These are phyloP conservation scores for Ambrosia hybrid DNA, from an alignment of 140 eudicot genomes.

Conservation along the genomic window DNA sequence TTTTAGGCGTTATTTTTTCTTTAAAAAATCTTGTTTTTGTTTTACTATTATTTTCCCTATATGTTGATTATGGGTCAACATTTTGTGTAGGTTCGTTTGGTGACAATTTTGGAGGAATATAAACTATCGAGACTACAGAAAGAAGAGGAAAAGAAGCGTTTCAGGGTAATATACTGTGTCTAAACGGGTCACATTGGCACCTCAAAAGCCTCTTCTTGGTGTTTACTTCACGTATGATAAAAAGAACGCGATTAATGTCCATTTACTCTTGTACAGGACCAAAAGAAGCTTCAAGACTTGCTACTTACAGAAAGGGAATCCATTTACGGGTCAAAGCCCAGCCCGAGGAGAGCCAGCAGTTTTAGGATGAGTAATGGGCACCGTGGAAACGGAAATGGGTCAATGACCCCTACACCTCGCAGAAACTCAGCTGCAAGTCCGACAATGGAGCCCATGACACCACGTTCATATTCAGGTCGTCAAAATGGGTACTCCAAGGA, in stretches of 20 bases:
- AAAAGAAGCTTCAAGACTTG: slow-evolving; percentile 80
- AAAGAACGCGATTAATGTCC: slow-evolving; percentile 9
- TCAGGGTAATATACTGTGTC: slow-evolving; percentile 45
- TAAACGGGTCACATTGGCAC: neutral
- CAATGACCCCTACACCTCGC: slow-evolving; percentile 72
- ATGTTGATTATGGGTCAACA: slow-evolving; percentile 1
- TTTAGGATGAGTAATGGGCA: slow-evolving; percentile 65
- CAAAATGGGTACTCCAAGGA: slow-evolving; percentile 77
- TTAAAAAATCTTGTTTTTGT: slow-evolving; percentile 4
- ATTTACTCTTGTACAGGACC: slow-evolving; percentile 49
- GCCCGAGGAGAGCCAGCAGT: slow-evolving; percentile 76
- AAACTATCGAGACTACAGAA: slow-evolving; percentile 71
- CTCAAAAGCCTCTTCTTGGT: neutral
- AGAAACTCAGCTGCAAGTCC: slow-evolving; percentile 62
- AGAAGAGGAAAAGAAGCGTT: slow-evolving; percentile 79
- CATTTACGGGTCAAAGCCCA: slow-evolving; percentile 76
- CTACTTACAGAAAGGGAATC: slow-evolving; percentile 71
- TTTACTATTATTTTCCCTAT: neutral
- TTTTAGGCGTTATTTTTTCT: neutral
- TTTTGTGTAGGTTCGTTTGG: slow-evolving; percentile 64
- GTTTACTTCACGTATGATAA: neutral
- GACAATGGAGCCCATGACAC: slow-evolving; percentile 60
- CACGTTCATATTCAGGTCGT: slow-evolving; percentile 75
- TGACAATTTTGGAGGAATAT: slow-evolving; percentile 83
- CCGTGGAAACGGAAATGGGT: slow-evolving; percentile 65